phyloP scores from a whole-genome alignment of 164 flowering plant genomes.

The Santalum album region DNA sequence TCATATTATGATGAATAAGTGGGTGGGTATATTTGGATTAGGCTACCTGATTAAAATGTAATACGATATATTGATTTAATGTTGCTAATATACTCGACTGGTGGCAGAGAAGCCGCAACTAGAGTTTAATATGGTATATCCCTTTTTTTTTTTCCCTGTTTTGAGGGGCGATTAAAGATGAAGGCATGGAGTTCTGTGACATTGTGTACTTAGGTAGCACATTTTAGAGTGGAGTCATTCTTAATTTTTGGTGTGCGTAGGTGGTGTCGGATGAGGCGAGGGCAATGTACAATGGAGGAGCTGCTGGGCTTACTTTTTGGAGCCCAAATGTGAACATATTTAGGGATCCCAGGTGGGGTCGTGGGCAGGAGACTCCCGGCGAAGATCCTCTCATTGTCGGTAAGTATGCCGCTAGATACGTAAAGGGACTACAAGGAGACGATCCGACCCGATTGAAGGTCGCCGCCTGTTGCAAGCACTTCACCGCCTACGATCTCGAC shows the following conservation, averaged over 20 bases:
- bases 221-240: background rate
- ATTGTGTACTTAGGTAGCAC: no score
- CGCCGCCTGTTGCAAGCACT: slow-evolving; percentile 92
- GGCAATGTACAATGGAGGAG: slow-evolving; percentile 88
- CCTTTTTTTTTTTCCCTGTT: no score
- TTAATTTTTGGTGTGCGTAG: slow-evolving; percentile 22
- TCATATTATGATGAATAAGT: no score
- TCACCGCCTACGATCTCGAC: slow-evolving; percentile 90
- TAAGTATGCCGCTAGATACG: slow-evolving; percentile 66
- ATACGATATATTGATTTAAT: no score
- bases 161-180: no score
- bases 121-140: no score
- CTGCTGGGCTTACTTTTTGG: slow-evolving; percentile 81
- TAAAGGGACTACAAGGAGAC: slow-evolving; percentile 65
- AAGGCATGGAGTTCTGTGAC: no score
- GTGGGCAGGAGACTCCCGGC: slow-evolving; percentile 98
- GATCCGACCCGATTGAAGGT: slow-evolving; percentile 60
- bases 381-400: slow-evolving; percentile 77
- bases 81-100: no score
- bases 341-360: slow-evolving; percentile 94
- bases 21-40: no score
- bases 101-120: no score
- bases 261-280: slow-evolving; percentile 87
- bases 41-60: no score
- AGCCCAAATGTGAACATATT: slow-evolving; percentile 89